phyloP scores from a whole-genome alignment of 108 stramenopile genomes.

The Stephanodiscus minutulus region DNA sequence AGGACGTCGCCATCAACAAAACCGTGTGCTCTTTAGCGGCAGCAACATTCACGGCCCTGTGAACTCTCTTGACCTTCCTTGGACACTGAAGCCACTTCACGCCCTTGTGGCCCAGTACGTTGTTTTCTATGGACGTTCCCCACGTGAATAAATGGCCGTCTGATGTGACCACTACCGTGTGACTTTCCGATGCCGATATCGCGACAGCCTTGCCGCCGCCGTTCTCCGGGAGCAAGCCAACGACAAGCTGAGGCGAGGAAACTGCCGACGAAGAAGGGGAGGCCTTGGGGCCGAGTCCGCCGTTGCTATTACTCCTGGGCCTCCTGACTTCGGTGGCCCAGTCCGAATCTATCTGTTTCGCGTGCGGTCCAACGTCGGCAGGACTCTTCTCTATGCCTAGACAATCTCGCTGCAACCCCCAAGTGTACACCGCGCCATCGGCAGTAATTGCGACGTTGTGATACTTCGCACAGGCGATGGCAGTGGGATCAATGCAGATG shows the following conservation, averaged over 20 bases:
- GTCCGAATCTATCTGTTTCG: conserved; percentile 1
- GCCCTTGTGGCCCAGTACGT: conserved; percentile 79
- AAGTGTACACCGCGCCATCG: conserved; percentile 91
- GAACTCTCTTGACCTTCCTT: conserved; percentile 70
- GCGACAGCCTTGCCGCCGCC: conserved; percentile 82
- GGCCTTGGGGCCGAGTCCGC: background rate
- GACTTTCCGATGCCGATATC: conserved; percentile 76
- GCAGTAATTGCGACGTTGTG: conserved; percentile 88
- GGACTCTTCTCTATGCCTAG: conserved; percentile 50
- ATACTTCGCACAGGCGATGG: conserved; percentile 76
- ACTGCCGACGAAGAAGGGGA: conserved; percentile 11
- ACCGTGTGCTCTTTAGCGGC: conserved; percentile 85
- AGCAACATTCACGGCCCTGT: conserved; percentile 75
- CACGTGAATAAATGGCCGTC: conserved; percentile 81
- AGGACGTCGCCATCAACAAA: conserved; percentile 70
- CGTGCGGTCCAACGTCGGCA: background rate
- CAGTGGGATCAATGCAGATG: conserved; percentile 64
- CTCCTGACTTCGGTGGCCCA: conserved; percentile 28
- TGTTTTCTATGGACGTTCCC: conserved; percentile 67
- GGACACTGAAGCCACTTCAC: conserved; percentile 77
- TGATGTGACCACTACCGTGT: conserved; percentile 74
- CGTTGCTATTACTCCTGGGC: conserved; percentile 22
- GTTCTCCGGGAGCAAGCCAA: conserved; percentile 78
- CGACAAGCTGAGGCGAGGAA: conserved; percentile 72
- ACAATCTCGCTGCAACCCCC: conserved; percentile 84